Conservation (phyloP, 1,284 basidiomycete genomes). For the Coriolopsis trogii region DNA sequence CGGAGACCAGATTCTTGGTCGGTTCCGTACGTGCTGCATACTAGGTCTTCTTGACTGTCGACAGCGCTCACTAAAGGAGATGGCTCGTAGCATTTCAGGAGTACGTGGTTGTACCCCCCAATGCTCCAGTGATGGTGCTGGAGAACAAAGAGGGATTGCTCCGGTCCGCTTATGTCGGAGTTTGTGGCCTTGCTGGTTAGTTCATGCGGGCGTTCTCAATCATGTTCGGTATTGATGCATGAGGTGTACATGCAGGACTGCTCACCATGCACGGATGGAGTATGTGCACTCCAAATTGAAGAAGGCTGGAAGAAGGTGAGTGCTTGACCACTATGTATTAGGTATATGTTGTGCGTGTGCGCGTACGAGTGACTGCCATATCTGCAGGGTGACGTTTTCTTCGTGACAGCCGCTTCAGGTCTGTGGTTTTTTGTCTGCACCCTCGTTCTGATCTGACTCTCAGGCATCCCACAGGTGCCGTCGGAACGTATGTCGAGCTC, state of each 20-base stretch:
- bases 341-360: background rate
- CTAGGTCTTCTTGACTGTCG: too few species aligned
- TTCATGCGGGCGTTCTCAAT: background rate
- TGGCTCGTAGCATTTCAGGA: constrained; percentile 27
- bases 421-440: background rate
- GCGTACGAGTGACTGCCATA: background rate
- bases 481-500: constrained; percentile 19
- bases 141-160: constrained; percentile 31
- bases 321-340: background rate
- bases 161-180: constrained; percentile 36
- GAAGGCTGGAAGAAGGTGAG: constrained; percentile 16
- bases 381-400: constrained; percentile 27
- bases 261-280: constrained; percentile 30
- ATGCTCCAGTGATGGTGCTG: constrained; percentile 19
- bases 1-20: constrained; percentile 49
- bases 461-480: constrained; percentile 13
- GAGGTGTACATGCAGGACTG: constrained; percentile 24
- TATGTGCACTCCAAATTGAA: constrained; percentile 18
- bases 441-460: too few species aligned
- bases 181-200: constrained; percentile 36
- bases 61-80: too few species aligned
- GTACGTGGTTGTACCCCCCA: constrained; percentile 18
- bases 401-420: constrained; percentile 28
- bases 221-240: background rate
- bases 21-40: constrained; percentile 21